Evolutionary conservation across 768 basidiomycete species (phyloP).

Genomic region (Suillus weaverae): DNA sequence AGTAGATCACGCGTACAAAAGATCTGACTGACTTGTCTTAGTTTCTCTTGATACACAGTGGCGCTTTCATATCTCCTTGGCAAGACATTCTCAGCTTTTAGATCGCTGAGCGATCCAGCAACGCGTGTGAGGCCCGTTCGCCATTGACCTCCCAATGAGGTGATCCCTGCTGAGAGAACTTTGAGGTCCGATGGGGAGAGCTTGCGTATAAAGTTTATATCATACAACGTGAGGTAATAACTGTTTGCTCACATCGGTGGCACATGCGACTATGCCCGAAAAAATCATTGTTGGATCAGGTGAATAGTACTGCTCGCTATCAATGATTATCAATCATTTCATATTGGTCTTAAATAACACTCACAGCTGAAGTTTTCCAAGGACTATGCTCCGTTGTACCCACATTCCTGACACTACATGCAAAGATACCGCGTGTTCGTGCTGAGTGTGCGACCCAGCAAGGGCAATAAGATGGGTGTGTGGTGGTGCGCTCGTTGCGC

Average conservation of each 20-base stretch:
- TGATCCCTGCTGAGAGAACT: constrained; percentile 70
- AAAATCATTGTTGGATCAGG: constrained; percentile 78
- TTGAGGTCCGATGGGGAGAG: constrained; percentile 67
- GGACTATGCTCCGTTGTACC: constrained; percentile 65
- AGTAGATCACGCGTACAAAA: constrained; percentile 1
- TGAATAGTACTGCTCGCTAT: constrained; percentile 64
- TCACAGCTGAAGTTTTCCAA: constrained; percentile 58
- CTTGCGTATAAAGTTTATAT: constrained; percentile 29
- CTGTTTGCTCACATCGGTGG: constrained; percentile 54
- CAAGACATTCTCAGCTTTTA: constrained; percentile 69
- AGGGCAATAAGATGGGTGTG: constrained; percentile 51
- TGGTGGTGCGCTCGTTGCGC: constrained; percentile 49
- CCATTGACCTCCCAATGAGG: constrained; percentile 81
- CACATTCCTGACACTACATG: constrained; percentile 50
- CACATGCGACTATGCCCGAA: constrained; percentile 79
- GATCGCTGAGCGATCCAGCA: constrained; percentile 61
- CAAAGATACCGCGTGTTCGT: constrained; percentile 24
- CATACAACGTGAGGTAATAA: not conserved
- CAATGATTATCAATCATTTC: constrained; percentile 6
- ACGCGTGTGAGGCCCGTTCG: constrained; percentile 68
- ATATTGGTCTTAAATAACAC: constrained; percentile 22
- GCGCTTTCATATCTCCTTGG: constrained; percentile 72
- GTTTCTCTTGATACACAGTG: constrained; percentile 71
- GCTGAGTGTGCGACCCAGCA: constrained; percentile 52
- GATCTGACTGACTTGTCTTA: constrained; percentile 61